Percentiles rank a stretch among this genome's conserved stretches.
Evolutionary conservation across 2,329 filamentous ascomycete species (phyloP).

Genomic region (Cercospora sp.): DNA sequence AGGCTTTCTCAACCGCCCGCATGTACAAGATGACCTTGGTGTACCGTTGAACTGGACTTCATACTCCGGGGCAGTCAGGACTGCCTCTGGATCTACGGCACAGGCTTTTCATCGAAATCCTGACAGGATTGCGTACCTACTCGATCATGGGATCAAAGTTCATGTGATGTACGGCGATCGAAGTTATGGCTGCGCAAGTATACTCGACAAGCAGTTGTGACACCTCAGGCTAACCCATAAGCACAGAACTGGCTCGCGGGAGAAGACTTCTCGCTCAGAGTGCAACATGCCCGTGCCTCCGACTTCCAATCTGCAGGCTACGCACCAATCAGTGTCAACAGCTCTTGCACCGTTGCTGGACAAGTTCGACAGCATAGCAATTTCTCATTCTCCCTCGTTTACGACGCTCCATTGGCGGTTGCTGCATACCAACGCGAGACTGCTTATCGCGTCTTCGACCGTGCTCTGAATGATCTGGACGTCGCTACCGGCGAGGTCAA

Average conservation of each 20-base stretch:
- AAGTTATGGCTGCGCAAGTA: slow-evolving; percentile 48
- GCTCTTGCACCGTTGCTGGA: slow-evolving; percentile 25
- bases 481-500: not conserved
- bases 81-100: slow-evolving; percentile 38
- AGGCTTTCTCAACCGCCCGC: slow-evolving; percentile 58
- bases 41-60: slow-evolving; percentile 58
- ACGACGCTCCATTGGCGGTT: not conserved
- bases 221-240: slow-evolving; percentile 26
- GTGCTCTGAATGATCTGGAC: not conserved
- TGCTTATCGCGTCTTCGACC: not conserved
- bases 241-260: slow-evolving; percentile 57
- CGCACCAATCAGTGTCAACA: slow-evolving; percentile 25
- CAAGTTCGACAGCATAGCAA: slow-evolving; percentile 36
- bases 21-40: slow-evolving; percentile 59
- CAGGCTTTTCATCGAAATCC: slow-evolving; percentile 55
- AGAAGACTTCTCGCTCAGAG: slow-evolving; percentile 52
- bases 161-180: slow-evolving; percentile 58
- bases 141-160: slow-evolving; percentile 59
- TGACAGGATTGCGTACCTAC: slow-evolving; percentile 53
- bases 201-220: too few species aligned
- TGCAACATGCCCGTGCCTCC: slow-evolving; percentile 45
- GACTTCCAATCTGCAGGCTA: slow-evolving; percentile 54
- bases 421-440: not conserved
- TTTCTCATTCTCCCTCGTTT: slow-evolving; percentile 27
- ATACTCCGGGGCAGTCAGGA: slow-evolving; percentile 44